phyloP scores from a whole-genome alignment of 176 grass and related monocot species.

The Triticum timopheevii region DNA sequence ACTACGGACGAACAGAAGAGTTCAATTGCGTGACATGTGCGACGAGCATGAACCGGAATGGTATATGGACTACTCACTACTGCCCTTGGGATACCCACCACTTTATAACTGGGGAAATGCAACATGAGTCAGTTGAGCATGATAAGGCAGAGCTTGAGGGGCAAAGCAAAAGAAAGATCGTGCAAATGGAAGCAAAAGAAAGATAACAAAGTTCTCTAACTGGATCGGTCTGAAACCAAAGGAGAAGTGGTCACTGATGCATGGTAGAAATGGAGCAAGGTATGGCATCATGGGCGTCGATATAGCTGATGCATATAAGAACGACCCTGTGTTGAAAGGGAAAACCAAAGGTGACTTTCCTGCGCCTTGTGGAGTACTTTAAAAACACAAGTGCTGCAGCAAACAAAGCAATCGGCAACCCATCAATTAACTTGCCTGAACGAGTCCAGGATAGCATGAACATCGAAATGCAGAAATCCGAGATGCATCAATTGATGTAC shows the following conservation, averaged over 20 bases:
- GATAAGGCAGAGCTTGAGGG: background rate
- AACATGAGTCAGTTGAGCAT: background rate
- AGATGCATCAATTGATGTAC: background rate
- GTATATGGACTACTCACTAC: background rate
- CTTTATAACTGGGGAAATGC: background rate
- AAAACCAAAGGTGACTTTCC: conserved; percentile 1
- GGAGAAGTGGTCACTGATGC: conserved; percentile 17
- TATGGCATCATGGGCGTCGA: conserved; percentile 10
- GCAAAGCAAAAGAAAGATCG: background rate
- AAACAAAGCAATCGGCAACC: conserved; percentile 16
- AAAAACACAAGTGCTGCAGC: background rate
- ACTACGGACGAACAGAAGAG: background rate
- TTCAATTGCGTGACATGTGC: background rate
- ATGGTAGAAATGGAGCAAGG: conserved; percentile 19
- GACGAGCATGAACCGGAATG: background rate
- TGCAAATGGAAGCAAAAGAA: background rate
- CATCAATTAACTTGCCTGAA: conserved; percentile 11
- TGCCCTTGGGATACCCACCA: background rate
- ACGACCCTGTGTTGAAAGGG: conserved; percentile 23
- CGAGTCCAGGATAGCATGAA: conserved; percentile 9
- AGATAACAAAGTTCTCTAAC: background rate
- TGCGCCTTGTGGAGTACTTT: background rate
- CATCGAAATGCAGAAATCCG: background rate
- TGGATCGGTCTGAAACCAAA: conserved; percentile 11
- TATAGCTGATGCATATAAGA: background rate